Base-by-base conservation (phyloP, 1,139 yeast genomes). In the Pichiaceae sp. region DNA sequence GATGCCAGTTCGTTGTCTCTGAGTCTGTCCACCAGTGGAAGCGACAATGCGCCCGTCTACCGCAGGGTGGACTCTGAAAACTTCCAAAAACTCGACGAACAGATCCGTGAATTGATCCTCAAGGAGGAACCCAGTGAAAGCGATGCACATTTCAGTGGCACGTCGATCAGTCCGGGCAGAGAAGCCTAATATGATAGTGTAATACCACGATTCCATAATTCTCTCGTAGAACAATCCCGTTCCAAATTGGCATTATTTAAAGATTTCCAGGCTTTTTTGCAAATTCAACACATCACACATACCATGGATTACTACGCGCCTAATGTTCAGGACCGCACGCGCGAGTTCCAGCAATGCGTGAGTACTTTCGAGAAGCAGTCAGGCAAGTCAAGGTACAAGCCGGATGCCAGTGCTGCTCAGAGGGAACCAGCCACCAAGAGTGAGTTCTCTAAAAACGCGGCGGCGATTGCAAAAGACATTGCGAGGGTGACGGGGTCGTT, bases 271-370 rank as follows among this genome's bases (percentile, higher is more conserved):
- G n/a, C n/a, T n/a, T n/a, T n/a, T n/a, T n/a, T n/a, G 43, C 50
- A 4, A 34, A n/a, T n/a, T n/a, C n/a, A n/a, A n/a, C n/a, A n/a
- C n/a, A n/a, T n/a, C n/a, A n/a, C n/a, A n/a, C n/a, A n/a, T n/a
- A n/a, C n/a, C 11, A 21, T 21, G 24, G 24, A 21, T 21, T 21
- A 21, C 11, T 7, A 11, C 11, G 24, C 11, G 11, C 24, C 40
- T 3, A 49, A 46, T 33, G 67, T 82, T 38, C 89, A 83, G 54
- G 87, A 86, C 59, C 65, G 96, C 43, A 85, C 95, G 12, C 69
- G 72, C 47, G 95, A 86, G 67, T 86, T 85, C 64, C 85, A 83
- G 47, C 86, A 85, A 53, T 84, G 94, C 56, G 94, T 86, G 29
- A 62, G 74, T 32, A 74, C 86, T 3, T 75, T 76, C 54, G 78